phyloP scores from a whole-genome alignment of 164 flowering plant genomes.

The Malania oleifera region DNA sequence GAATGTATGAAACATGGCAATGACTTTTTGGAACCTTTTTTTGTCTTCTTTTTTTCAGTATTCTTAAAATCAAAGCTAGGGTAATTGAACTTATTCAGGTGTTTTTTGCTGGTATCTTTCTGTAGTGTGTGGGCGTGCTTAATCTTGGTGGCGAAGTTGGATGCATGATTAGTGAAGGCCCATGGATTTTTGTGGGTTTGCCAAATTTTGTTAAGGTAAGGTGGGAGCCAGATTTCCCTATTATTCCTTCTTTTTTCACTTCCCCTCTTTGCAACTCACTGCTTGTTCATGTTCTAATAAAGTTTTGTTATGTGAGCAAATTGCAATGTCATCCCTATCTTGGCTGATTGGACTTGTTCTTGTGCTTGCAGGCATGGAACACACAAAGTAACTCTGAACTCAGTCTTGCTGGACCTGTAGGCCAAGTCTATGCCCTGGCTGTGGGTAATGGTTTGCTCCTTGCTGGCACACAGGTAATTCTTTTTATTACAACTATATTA shows the following conservation, averaged over 20 bases:
- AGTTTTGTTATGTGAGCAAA: neutral
- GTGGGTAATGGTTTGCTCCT: constrained; percentile 81
- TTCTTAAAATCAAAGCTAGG: neutral
- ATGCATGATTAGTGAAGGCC: constrained; percentile 92
- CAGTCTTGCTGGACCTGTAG: constrained; percentile 77
- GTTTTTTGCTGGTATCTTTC: constrained; percentile 1
- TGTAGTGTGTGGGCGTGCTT: constrained; percentile 57
- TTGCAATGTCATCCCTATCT: neutral
- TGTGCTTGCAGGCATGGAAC: constrained; percentile 71
- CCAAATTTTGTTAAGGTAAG: constrained; percentile 80
- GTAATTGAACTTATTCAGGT: constrained; percentile 3
- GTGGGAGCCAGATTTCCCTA: neutral
- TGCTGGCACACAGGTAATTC: constrained; percentile 83
- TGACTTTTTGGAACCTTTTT: neutral
- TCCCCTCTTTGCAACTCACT: too few species aligned
- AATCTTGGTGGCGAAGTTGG: constrained; percentile 83
- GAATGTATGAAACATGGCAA: too few species aligned
- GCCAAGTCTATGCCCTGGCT: constrained; percentile 84
- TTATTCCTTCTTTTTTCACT: neutral
- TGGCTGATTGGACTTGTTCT: constrained; percentile 3
- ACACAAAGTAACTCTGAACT: constrained; percentile 50
- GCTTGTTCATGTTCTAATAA: too few species aligned
- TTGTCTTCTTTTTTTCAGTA: neutral
- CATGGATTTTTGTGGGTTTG: constrained; percentile 89
- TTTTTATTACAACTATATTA: constrained; percentile 4